Conservation (phyloP, 2,329 filamentous ascomycete genomes). For the Microcyclospora pomicola region DNA sequence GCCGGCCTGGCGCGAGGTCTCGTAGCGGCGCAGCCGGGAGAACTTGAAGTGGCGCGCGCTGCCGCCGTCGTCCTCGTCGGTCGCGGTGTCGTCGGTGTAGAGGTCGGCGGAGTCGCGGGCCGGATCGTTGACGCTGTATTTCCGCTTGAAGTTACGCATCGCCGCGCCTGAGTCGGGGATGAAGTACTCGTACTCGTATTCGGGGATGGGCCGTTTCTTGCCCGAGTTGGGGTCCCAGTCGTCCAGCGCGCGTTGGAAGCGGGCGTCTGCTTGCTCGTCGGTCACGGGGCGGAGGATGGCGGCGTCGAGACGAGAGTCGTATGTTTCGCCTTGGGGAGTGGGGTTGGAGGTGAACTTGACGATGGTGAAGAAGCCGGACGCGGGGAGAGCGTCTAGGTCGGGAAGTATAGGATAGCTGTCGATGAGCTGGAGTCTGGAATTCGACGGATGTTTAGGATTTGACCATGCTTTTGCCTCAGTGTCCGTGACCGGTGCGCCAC, state of each 20-base stretch:
- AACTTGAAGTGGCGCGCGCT: slow-evolving; percentile 36
- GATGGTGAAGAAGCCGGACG: slow-evolving; percentile 44
- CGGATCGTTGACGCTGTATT: slow-evolving; percentile 40
- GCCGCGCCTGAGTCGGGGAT: slow-evolving; percentile 37
- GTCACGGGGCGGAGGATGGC: slow-evolving; percentile 40
- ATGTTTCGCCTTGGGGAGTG: slow-evolving; percentile 32
- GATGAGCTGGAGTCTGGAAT: slow-evolving; percentile 42
- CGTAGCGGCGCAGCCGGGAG: slow-evolving; percentile 46
- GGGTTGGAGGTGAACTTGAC: slow-evolving; percentile 51
- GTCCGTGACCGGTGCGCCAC: slow-evolving; percentile 39
- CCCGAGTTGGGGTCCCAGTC: slow-evolving; percentile 37
- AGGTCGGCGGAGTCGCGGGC: slow-evolving; percentile 39
- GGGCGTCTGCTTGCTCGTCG: slow-evolving; percentile 33
- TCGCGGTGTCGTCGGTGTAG: slow-evolving; percentile 30
- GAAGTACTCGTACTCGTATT: slow-evolving; percentile 48
- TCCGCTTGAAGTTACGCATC: slow-evolving; percentile 40
- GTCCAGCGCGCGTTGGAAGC: slow-evolving; percentile 35
- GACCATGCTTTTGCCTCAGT: slow-evolving; percentile 47
- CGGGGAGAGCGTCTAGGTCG: slow-evolving; percentile 46
- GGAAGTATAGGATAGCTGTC: slow-evolving; percentile 48
- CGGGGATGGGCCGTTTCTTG: slow-evolving; percentile 37
- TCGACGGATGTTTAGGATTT: slow-evolving; percentile 44
- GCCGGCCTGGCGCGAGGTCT: slow-evolving; percentile 40
- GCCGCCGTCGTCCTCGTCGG: slow-evolving; percentile 15
- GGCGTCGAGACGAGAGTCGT: slow-evolving; percentile 47